Evolutionary conservation across 495 filamentous ascomycete species (phyloP).

Genomic region (Glutinoglossum americanum): DNA sequence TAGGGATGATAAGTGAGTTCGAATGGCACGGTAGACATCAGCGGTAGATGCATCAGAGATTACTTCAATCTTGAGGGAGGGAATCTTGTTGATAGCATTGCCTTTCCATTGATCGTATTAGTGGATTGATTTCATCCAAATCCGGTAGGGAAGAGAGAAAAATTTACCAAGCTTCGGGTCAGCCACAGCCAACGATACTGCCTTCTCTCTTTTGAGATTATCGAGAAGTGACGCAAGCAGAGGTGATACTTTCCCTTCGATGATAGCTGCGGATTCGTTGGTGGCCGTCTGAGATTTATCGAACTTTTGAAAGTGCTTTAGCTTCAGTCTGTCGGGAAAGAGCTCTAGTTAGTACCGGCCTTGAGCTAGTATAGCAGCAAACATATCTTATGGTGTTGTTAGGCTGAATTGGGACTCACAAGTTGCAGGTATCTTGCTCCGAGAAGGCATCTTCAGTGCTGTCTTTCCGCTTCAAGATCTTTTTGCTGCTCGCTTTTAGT

Average conservation of each 20-base stretch:
- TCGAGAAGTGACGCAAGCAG: constrained; percentile 64
- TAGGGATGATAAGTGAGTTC: constrained; percentile 68
- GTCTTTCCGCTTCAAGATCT: constrained; percentile 73
- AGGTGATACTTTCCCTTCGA: constrained; percentile 91
- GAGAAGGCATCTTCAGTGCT: constrained; percentile 49
- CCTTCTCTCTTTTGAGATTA: constrained; percentile 91
- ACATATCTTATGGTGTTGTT: not conserved
- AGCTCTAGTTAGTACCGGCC: not conserved
- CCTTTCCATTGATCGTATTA: constrained; percentile 18
- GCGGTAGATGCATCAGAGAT: constrained; percentile 70
- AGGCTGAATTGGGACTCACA: constrained; percentile 35
- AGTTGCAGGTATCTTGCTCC: constrained; percentile 63
- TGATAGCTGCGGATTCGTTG: constrained; percentile 68
- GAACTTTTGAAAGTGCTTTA: constrained; percentile 95
- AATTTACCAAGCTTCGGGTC: constrained; percentile 72
- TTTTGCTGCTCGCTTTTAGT: constrained; percentile 96
- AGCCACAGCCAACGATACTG: constrained; percentile 81
- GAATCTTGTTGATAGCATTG: constrained; percentile 79
- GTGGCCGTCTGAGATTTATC: constrained; percentile 72
- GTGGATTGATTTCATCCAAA: not conserved
- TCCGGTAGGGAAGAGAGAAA: not conserved
- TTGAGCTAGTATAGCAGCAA: not conserved
- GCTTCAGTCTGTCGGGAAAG: constrained; percentile 43
- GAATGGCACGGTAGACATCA: constrained; percentile 85
- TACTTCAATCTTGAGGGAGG: constrained; percentile 60